Conservation (phyloP, 371 early-diverging fungal genomes). For the Mucor velutinosus region DNA sequence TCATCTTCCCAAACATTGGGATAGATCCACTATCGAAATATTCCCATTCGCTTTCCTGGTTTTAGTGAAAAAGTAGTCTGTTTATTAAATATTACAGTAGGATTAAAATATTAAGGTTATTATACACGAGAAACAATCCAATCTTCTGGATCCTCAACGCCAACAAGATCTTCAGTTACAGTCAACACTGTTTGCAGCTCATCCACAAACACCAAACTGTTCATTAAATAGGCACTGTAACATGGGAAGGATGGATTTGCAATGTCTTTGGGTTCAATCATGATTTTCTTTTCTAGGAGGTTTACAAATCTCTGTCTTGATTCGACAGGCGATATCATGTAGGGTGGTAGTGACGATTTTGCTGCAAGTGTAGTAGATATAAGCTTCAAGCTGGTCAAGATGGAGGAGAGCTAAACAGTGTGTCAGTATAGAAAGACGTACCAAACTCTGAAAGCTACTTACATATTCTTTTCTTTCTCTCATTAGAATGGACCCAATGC, state of each 20-base stretch:
- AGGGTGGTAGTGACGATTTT: conserved; percentile 47
- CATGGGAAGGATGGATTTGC: conserved; percentile 30
- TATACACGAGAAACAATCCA: conserved; percentile 33
- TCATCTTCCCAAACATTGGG: background rate
- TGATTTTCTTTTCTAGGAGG: conserved; percentile 28
- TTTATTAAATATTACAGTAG: too few relatives aligned
- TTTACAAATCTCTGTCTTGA: conserved; percentile 26
- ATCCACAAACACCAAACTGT: conserved; percentile 35
- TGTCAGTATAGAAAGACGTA: background rate
- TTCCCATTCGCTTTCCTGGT: background rate
- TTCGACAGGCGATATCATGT: conserved; percentile 36
- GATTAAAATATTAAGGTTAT: background rate
- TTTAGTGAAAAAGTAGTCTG: too few relatives aligned
- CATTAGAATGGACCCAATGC: conserved; percentile 27
- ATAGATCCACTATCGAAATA: background rate
- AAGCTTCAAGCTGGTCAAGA: conserved; percentile 46
- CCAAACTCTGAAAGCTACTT: conserved; percentile 4
- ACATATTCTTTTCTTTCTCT: conserved; percentile 46
- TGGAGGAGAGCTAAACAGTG: conserved; percentile 35
- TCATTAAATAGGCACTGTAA: conserved; percentile 40
- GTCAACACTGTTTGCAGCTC: conserved; percentile 34
- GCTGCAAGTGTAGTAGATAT: conserved; percentile 38
- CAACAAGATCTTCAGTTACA: conserved; percentile 35
- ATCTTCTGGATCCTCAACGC: conserved; percentile 42
- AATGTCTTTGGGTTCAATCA: conserved; percentile 26